Conservation (phyloP, 306 rosid genomes). For the Cicer arietinum region DNA sequence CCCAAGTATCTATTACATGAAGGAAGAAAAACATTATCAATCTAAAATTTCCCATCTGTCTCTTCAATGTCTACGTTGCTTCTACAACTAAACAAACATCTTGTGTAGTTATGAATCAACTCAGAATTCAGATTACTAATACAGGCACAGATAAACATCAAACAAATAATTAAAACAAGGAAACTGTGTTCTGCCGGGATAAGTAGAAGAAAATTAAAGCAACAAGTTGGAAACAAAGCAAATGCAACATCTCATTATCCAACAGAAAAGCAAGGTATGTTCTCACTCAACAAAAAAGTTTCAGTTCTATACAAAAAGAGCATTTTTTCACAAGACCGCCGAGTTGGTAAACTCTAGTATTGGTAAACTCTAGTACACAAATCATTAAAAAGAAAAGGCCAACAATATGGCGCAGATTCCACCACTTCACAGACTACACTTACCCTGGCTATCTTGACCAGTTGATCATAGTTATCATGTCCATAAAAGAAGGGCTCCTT, state of each 20-base stretch:
- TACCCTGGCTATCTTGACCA: constrained; percentile 93
- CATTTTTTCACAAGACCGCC: constrained; percentile 14
- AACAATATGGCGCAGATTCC: constrained; percentile 30
- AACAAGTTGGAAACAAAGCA: constrained; percentile 23
- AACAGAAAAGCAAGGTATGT: not conserved
- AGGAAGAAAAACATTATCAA: constrained; percentile 29
- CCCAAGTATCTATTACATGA: constrained; percentile 75
- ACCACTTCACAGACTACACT: constrained; percentile 21
- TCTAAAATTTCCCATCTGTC: constrained; percentile 30
- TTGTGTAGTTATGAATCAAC: constrained; percentile 16
- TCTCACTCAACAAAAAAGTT: not conserved
- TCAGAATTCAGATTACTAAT: constrained; percentile 14
- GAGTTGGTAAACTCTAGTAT: constrained; percentile 15
- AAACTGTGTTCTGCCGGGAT: constrained; percentile 3
- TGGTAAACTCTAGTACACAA: constrained; percentile 19
- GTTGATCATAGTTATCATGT: constrained; percentile 90
- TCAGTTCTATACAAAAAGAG: not conserved
- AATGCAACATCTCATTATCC: constrained; percentile 3
- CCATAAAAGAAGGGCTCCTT: constrained; percentile 98
- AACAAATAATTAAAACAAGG: constrained; percentile 2
- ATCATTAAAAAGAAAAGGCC: constrained; percentile 8
- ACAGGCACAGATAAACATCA: constrained; percentile 3
- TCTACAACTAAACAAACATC: constrained; percentile 17
- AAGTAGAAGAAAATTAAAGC: constrained; percentile 13
- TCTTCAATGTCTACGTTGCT: constrained; percentile 23